A percentile compares a stretch with the other conserved stretches of the same genome.
Conservation (phyloP, 2,329 filamentous ascomycete species). For the Hypoxylon sp. region DNA sequence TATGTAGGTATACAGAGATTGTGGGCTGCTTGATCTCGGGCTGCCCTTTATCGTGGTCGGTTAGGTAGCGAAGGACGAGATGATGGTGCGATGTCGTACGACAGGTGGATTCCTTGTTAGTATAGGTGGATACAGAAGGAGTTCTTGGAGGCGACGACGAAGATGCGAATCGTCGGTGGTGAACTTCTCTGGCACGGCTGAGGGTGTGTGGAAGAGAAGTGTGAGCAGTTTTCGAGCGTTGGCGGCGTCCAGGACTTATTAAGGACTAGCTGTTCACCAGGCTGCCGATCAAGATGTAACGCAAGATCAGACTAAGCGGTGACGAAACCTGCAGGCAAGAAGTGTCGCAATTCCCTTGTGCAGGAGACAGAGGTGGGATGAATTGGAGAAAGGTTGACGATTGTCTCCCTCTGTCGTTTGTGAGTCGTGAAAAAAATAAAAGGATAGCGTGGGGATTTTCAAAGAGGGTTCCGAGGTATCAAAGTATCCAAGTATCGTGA, state of each 20-base stretch:
- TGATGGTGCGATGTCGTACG: slow-evolving; percentile 50
- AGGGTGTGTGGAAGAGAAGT: slow-evolving; percentile 20
- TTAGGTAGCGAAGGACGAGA: slow-evolving; percentile 27
- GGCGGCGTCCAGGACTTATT: slow-evolving; percentile 24
- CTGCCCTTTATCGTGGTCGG: slow-evolving; percentile 20
- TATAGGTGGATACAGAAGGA: slow-evolving; percentile 30
- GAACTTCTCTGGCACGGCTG: slow-evolving; percentile 17
- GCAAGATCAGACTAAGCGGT: slow-evolving; percentile 35
- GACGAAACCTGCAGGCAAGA: slow-evolving; percentile 38
- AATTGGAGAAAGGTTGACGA: slow-evolving; percentile 25
- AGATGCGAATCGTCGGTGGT: slow-evolving; percentile 10
- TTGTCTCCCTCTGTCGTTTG: slow-evolving; percentile 21
- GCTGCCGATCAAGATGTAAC: slow-evolving; percentile 35
- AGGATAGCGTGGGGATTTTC: slow-evolving; percentile 23
- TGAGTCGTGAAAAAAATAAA: slow-evolving; percentile 9
- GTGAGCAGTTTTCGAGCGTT: slow-evolving; percentile 23
- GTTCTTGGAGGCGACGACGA: slow-evolving; percentile 31
- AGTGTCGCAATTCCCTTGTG: slow-evolving; percentile 32
- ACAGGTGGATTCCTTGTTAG: slow-evolving; percentile 38
- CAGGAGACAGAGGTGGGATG: slow-evolving; percentile 28
- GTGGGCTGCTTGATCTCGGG: slow-evolving; percentile 26
- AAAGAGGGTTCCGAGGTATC: slow-evolving; percentile 16
- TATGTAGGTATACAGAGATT: slow-evolving; percentile 27
- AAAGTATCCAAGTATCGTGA: slow-evolving; percentile 38
- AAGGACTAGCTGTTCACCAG: slow-evolving; percentile 30